These are phyloP conservation scores for Piromyces finnis DNA, from an alignment of 192 early-diverging fungal species.

Conservation along the genomic window DNA sequence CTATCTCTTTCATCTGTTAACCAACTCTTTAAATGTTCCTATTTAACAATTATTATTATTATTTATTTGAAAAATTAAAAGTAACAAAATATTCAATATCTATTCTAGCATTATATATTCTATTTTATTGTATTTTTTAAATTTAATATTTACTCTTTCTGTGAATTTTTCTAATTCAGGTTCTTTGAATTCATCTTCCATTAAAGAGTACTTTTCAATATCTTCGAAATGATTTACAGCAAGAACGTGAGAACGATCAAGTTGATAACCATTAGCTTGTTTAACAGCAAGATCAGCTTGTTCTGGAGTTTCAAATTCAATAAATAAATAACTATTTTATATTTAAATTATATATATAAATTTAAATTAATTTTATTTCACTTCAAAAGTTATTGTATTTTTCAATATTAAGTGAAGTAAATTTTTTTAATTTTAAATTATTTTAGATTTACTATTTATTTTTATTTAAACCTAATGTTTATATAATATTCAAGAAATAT, in stretches of 20 bases:
- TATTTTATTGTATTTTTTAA: too few relatives aligned
- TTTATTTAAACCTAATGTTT: too few relatives aligned
- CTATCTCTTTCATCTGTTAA: conserved; percentile 62
- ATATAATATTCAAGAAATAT: too few relatives aligned
- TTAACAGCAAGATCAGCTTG: conserved; percentile 63
- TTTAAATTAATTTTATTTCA: too few relatives aligned
- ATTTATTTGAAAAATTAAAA: too few relatives aligned
- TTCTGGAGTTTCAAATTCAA: conserved; percentile 79
- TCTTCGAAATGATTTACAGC: conserved; percentile 81
- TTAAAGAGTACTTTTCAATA: conserved; percentile 59
- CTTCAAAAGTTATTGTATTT: too few relatives aligned
- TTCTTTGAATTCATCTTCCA: conserved; percentile 55
- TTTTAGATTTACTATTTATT: too few relatives aligned
- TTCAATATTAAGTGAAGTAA: too few relatives aligned
- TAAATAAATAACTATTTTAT: conserved; percentile 56
- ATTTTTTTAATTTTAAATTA: too few relatives aligned
- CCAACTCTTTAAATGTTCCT: conserved; percentile 82
- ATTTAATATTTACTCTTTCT: conserved; percentile 32
- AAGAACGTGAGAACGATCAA: conserved; percentile 68
- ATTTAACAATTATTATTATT: conserved; percentile 18
- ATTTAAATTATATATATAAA: too few relatives aligned
- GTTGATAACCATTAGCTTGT: conserved; percentile 49
- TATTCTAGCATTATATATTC: too few relatives aligned
- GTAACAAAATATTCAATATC: too few relatives aligned
- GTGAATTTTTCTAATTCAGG: conserved; percentile 32